A percentile compares a stretch with the other conserved stretches of the same genome.
Evolutionary conservation across 208 protist genomes (phyloP).

Genomic region (Tritrichomonas musculus): DNA sequence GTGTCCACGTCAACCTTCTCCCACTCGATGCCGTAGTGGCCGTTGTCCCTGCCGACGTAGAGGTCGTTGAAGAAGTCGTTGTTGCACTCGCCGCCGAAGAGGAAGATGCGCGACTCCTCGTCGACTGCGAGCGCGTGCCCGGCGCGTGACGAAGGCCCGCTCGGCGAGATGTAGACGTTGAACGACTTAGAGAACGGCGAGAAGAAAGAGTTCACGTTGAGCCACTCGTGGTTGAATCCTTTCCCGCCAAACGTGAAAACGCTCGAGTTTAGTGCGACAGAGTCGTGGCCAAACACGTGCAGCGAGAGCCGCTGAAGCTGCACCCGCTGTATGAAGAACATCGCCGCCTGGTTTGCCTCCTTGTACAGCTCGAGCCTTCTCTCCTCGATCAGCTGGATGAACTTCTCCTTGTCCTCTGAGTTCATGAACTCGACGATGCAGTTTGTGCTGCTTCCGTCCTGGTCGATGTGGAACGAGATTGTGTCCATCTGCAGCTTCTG

Average conservation of each 20-base stretch:
- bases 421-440: too few species aligned
- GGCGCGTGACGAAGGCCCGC: too few species aligned
- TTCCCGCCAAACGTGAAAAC: not conserved
- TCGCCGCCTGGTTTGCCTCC: too few species aligned
- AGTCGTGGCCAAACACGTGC: not conserved
- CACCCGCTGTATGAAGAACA: too few species aligned
- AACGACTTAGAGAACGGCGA: not conserved
- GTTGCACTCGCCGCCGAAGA: not conserved
- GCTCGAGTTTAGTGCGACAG: not conserved
- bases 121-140: not conserved
- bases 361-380: too few species aligned
- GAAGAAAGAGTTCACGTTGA: not conserved
- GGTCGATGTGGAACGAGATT: too few species aligned
- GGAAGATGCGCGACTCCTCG: not conserved
- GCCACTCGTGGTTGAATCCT: not conserved
- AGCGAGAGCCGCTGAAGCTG: too few species aligned
- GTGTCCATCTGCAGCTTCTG: not conserved
- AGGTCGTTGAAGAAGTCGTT: not conserved
- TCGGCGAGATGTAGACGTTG: not conserved
- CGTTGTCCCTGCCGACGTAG: not conserved
- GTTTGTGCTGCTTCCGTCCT: too few species aligned
- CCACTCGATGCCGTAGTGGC: not conserved
- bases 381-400: too few species aligned
- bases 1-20: not conserved
- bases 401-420: too few species aligned